These are phyloP conservation scores for Dionaea muscipula DNA, from an alignment of 179 eudicot species.

Conservation along the genomic window DNA sequence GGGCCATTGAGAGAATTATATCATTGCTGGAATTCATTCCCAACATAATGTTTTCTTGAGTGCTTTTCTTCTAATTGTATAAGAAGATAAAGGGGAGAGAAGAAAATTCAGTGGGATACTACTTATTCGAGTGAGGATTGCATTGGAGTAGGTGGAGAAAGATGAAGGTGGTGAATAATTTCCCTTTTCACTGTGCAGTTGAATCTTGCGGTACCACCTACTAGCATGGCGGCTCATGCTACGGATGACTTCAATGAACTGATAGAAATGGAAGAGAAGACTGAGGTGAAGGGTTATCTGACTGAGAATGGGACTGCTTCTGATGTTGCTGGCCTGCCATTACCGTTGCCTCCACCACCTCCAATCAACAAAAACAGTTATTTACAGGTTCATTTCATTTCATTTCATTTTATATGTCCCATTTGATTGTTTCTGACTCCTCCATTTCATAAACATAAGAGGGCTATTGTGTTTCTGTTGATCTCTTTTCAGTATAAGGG, in stretches of 20 bases:
- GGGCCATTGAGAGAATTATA: too few species aligned
- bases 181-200: constrained; percentile 9
- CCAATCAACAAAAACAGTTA: constrained; percentile 32
- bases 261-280: constrained; percentile 31
- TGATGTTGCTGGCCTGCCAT: constrained; percentile 13
- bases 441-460: too few species aligned
- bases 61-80: too few species aligned
- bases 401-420: background rate
- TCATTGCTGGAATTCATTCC: too few species aligned
- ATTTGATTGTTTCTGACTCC: background rate
- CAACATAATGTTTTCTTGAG: too few species aligned
- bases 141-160: too few species aligned
- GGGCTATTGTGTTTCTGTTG: too few species aligned
- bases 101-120: too few species aligned
- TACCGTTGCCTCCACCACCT: constrained; percentile 50
- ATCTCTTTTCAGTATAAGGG: constrained; percentile 53
- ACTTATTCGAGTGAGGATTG: too few species aligned
- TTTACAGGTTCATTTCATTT: constrained; percentile 36
- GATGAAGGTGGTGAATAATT: too few species aligned
- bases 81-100: too few species aligned
- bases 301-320: constrained; percentile 16
- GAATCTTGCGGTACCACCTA: constrained; percentile 34
- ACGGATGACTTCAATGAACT: constrained; percentile 45
- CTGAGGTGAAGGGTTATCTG: constrained; percentile 13
- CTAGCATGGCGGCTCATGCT: constrained; percentile 80